Evolutionary conservation across 2,329 filamentous ascomycete genomes (phyloP).

Genomic region (Fusarium nanum): DNA sequence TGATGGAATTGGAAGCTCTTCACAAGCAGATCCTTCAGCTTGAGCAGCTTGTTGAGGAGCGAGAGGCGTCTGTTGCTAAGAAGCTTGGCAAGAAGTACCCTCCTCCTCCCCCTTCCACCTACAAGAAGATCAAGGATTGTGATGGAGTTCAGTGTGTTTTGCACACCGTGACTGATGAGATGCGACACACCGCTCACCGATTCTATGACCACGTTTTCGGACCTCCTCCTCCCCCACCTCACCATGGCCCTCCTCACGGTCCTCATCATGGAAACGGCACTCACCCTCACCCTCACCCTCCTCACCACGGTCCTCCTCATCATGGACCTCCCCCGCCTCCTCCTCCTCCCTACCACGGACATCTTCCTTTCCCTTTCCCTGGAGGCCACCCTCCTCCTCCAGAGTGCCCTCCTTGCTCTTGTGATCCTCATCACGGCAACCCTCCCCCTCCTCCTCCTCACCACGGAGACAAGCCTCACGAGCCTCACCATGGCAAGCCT

Average conservation of each 20-base stretch:
- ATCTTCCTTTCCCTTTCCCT: slow-evolving; percentile 44
- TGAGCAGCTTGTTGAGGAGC: slow-evolving; percentile 56
- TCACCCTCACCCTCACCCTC: slow-evolving; percentile 31
- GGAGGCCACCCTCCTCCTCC: slow-evolving; percentile 29
- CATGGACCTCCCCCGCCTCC: slow-evolving; percentile 39
- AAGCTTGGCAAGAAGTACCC: slow-evolving; percentile 48
- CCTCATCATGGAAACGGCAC: slow-evolving; percentile 34
- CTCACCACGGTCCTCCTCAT: slow-evolving; percentile 42
- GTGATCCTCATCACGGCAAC: slow-evolving; percentile 27
- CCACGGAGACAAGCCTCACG: slow-evolving; percentile 18
- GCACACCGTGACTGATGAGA: slow-evolving; percentile 53
- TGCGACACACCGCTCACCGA: slow-evolving; percentile 49
- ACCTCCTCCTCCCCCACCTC: slow-evolving; percentile 21
- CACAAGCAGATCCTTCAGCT: slow-evolving; percentile 56
- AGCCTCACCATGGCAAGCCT: slow-evolving; percentile 42
- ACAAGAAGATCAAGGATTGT: slow-evolving; percentile 34
- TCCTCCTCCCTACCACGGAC: slow-evolving; percentile 31
- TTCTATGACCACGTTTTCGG: slow-evolving; percentile 39
- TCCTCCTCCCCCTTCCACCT: slow-evolving; percentile 39
- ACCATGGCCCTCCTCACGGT: slow-evolving; percentile 18
- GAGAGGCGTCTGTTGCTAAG: slow-evolving; percentile 55
- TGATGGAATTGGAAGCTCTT: slow-evolving; percentile 59
- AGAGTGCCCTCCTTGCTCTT: slow-evolving; percentile 14
- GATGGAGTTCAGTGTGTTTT: slow-evolving; percentile 54
- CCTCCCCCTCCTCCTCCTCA: slow-evolving; percentile 45